Base-by-base conservation (phyloP, 2,329 filamentous ascomycete genomes). In the Aspergillus fumigatus region DNA sequence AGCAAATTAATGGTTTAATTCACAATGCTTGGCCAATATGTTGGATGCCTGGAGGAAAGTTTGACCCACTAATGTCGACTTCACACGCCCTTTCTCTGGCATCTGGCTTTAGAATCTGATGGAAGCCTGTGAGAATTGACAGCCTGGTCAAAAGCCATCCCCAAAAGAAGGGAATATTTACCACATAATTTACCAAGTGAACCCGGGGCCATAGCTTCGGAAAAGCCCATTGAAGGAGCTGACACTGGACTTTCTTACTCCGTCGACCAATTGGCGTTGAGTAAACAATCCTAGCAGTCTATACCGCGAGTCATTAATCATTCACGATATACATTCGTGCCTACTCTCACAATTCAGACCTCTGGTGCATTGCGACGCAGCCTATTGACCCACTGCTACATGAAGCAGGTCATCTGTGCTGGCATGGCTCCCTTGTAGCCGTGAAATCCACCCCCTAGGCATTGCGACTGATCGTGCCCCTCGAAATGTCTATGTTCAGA, bases 401-500 rank as follows among this genome's bases (percentile, higher is more conserved):
- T 53, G 49, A 57, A 52, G 53, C 41, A 38, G 51, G 43, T 2
- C 32, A 29, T 57, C 40, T 48, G 35, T 17, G 25, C 38, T 40
- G 48, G 48, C 21, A 32, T 43, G 53, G 48, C 48, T 53, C 32
- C 50, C 17, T 23, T 50, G 41, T 40, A 23, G 52, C 50, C 32
- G 32, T 47, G 17, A 26, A 52, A 45, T 29, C 26, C 8, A 32
- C 19, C 19, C 47, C 23, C 29, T 48, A 26, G 45, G n/a, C 14
- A 21, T n/a, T 51, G 52, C 25, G 14, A 35, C 21, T 23, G 10
- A 47, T 38, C 32, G 51, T 25, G 17, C 48, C 50, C 41, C 27
- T 51, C 58, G 69, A 58, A 4, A 75, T 75, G 72, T 76, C 73
- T 21, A 70, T 77, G 68, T 77, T 76, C 58, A 69, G 68, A 53